Evolutionary conservation across 495 filamentous ascomycete species (phyloP), one percentile per base, ranked within the genome.

Genomic region (Neurospora sp.): DNA sequence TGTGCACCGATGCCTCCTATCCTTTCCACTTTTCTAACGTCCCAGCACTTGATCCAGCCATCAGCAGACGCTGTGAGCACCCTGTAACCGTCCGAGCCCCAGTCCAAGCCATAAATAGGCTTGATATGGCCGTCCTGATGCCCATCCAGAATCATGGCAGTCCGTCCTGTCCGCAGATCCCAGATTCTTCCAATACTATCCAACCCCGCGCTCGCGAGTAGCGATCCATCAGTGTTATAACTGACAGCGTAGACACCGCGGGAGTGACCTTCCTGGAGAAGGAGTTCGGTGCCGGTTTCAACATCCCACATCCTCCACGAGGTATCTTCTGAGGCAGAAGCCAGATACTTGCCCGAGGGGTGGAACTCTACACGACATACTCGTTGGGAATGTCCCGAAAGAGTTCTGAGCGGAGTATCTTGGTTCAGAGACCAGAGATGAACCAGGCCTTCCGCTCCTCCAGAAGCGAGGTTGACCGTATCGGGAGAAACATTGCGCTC

Each of bases 241-340:
- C 89, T 86, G 31, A 98, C 88, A 3, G 94, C 86, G 75, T 95
- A 98, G 14, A 97, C 95, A 70, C 96, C 96, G 41, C 93, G 88
- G 8, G 92, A 94, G 80, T 99, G 96, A 4, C 96, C 96, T 84
- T 99, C 96, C 83, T 98, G 96, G 4, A 97, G 83, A 0, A 95
- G 85, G 4, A 99, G 84, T 76, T 98, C 94, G 3, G 90, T 90
- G 0, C 87, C 91, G 2, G 90, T 95, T 70, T 92, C 89, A 0
- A 98, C 87, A 78, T 99, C 96, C 96, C 96, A 99, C 71, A 99
- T 82, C 35, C 96, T 89, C 96, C 96, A 99, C 0, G 95, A 97
- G 4, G 94, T 98, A 78, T 99, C 96, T 76, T 93, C 95, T 2
- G 94, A 97, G 1, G 96, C 96, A 1, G 94, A 97, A 2, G 96